A percentile compares a stretch with the other conserved stretches of the same genome.
Evolutionary conservation across 1,284 basidiomycete genomes (phyloP).

Genomic region (Leccinum holopus): DNA sequence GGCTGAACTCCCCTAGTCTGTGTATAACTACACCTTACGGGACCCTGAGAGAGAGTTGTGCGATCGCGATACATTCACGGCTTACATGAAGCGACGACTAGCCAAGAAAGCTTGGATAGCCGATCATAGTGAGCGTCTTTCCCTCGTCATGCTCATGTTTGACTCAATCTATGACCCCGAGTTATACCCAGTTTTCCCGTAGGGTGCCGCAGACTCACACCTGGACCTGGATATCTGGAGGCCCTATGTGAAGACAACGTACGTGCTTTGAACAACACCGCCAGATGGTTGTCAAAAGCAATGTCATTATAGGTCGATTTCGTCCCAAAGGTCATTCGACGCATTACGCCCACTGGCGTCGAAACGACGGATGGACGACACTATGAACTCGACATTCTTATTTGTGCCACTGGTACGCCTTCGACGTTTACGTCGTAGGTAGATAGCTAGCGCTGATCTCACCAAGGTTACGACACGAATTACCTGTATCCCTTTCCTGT

Average conservation of each 20-base stretch:
- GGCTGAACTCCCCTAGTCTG: constrained; percentile 36
- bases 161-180: constrained; percentile 21
- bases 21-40: constrained; percentile 46
- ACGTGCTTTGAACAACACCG: constrained; percentile 7
- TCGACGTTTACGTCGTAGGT: background rate
- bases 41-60: constrained; percentile 42
- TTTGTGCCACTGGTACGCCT: constrained; percentile 53
- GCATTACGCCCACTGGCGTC: constrained; percentile 53
- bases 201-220: constrained; percentile 58
- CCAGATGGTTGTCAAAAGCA: background rate
- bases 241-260: constrained; percentile 35
- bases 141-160: background rate
- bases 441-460: background rate
- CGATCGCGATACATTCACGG: constrained; percentile 40
- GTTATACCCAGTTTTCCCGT: constrained; percentile 61
- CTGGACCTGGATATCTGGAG: constrained; percentile 66
- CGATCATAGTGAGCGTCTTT: constrained; percentile 41
- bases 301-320: constrained; percentile 53
- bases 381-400: constrained; percentile 56
- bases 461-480: constrained; percentile 52
- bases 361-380: constrained; percentile 53
- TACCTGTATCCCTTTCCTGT: constrained; percentile 52
- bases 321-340: constrained; percentile 48
- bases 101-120: constrained; percentile 51
- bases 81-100: constrained; percentile 51